Evolutionary conservation across 2,329 filamentous ascomycete species (phyloP).

Genomic region (Sordariomycetes sp.): DNA sequence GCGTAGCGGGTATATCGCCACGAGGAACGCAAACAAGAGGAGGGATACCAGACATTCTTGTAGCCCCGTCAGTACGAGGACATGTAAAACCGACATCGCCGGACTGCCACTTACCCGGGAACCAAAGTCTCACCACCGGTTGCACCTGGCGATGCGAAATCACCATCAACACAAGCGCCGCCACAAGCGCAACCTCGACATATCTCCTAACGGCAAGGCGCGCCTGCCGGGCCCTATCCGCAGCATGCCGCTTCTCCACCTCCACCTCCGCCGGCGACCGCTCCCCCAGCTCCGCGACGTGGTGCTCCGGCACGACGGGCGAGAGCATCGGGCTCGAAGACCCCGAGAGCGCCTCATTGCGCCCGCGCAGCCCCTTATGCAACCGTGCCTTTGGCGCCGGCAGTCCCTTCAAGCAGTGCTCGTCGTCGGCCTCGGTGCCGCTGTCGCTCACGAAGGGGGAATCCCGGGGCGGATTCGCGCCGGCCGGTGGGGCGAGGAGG

Average conservation of each 20-base stretch:
- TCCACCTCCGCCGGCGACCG: constrained; percentile 9
- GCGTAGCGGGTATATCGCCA: constrained; percentile 45
- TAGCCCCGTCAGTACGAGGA: background rate
- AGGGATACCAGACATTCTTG: constrained; percentile 28
- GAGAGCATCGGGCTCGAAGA: constrained; percentile 41
- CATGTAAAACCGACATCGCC: background rate
- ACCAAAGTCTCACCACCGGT: constrained; percentile 30
- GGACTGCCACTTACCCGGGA: constrained; percentile 26
- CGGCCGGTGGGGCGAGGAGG: background rate
- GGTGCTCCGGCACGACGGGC: constrained; percentile 29
- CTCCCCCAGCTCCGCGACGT: constrained; percentile 13
- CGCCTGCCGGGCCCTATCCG: constrained; percentile 20
- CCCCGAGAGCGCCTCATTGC: constrained; percentile 39
- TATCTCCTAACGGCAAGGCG: constrained; percentile 38
- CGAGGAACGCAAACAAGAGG: constrained; percentile 22
- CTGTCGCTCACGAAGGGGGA: constrained; percentile 66
- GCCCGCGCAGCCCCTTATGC: constrained; percentile 65
- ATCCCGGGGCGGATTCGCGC: constrained; percentile 23
- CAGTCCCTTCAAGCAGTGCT: constrained; percentile 73
- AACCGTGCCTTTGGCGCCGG: constrained; percentile 62
- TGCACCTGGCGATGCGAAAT: constrained; percentile 30
- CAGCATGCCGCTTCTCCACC: constrained; percentile 8
- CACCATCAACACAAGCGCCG: constrained; percentile 33
- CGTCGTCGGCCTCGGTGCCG: constrained; percentile 90
- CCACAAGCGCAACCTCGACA: constrained; percentile 37